phyloP scores from a whole-genome alignment of 2,329 filamentous ascomycete species.

The Botrytis tulipae region DNA sequence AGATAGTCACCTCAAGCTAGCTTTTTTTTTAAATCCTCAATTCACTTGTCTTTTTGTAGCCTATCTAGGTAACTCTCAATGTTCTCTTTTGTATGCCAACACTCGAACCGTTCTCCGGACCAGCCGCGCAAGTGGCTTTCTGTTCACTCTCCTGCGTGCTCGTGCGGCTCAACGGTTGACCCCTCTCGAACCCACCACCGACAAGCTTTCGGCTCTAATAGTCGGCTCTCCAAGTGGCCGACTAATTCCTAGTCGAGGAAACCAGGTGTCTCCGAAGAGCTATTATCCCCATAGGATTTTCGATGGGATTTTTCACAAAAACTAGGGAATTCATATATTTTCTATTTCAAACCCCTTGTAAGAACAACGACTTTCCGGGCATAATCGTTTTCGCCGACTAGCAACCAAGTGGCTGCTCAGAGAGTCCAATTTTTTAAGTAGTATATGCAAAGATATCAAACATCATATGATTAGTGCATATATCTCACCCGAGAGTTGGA shows the following conservation, averaged over 20 bases:
- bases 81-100: neutral
- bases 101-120: neutral
- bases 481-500: neutral
- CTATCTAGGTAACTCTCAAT: neutral
- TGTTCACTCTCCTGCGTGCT: neutral
- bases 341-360: too few relatives aligned
- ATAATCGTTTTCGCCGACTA: too few relatives aligned
- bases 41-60: neutral
- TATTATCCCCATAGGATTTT: too few relatives aligned
- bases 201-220: neutral
- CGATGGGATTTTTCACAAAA: too few relatives aligned
- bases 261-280: too few relatives aligned
- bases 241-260: too few relatives aligned
- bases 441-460: neutral
- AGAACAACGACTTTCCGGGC: too few relatives aligned
- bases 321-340: too few relatives aligned
- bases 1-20: neutral
- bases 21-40: neutral
- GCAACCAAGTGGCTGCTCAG: too few relatives aligned
- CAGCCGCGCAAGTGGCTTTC: neutral
- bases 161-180: neutral
- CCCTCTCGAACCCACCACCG: neutral
- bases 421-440: too few relatives aligned
- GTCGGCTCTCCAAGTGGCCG: too few relatives aligned
- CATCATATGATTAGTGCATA: neutral